Percentiles rank a stretch among this genome's conserved stretches.
These are phyloP conservation scores for Circinella umbellata DNA, from an alignment of 371 early-diverging fungal species.

Conservation along the genomic window DNA sequence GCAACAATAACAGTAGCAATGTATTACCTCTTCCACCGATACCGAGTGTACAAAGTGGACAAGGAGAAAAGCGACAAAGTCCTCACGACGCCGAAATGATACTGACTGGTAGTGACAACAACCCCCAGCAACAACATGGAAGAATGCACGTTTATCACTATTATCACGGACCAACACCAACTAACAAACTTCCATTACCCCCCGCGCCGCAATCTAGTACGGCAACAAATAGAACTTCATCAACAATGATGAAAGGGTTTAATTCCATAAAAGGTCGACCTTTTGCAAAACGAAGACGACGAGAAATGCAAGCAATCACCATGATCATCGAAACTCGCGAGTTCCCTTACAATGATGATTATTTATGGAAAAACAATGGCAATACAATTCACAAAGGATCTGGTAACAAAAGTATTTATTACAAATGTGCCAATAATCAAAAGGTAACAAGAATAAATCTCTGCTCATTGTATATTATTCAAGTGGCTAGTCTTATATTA, in stretches of 20 bases:
- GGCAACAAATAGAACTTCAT: background rate
- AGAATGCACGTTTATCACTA: background rate
- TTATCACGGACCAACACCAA: conserved; percentile 2
- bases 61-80: background rate
- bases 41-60: background rate
- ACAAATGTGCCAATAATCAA: conserved; percentile 49
- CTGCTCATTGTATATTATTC: background rate
- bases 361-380: conserved; percentile 62
- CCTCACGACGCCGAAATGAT: background rate
- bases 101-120: background rate
- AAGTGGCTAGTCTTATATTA: background rate
- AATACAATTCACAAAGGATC: conserved; percentile 58
- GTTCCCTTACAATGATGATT: conserved; percentile 47
- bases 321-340: conserved; percentile 58
- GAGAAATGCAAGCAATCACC: conserved; percentile 61
- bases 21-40: background rate
- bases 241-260: too few relatives aligned
- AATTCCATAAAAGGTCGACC: background rate
- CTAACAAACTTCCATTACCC: conserved; percentile 3
- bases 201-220: background rate
- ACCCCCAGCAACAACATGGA: background rate
- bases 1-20: background rate
- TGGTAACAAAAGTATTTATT: conserved; percentile 59
- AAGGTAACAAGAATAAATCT: conserved; percentile 22
- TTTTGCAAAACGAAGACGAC: conserved; percentile 43